These are phyloP conservation scores for Fusarium anthophilum DNA, from an alignment of 2,329 filamentous ascomycete species.

Conservation along the genomic window DNA sequence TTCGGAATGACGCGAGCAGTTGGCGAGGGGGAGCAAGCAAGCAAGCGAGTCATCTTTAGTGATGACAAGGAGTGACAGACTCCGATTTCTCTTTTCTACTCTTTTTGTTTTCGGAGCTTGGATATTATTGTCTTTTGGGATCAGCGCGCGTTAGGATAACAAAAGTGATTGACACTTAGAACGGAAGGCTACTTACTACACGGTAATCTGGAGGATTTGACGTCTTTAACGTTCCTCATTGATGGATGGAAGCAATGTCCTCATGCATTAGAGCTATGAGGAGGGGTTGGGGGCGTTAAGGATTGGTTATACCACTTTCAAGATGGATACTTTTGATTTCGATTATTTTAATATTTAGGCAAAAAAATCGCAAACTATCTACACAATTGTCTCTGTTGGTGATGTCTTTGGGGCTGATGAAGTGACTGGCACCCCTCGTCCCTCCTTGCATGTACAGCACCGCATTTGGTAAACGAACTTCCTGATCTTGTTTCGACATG, in stretches of 20 bases:
- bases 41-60: slow-evolving; percentile 14
- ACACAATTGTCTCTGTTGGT: background rate
- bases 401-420: background rate
- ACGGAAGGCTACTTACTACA: slow-evolving; percentile 43
- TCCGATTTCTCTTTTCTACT: slow-evolving; percentile 10
- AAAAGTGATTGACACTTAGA: slow-evolving; percentile 45
- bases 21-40: slow-evolving; percentile 34
- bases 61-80: slow-evolving; percentile 26
- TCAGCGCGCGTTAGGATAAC: slow-evolving; percentile 39
- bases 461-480: background rate
- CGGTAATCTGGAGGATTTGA: slow-evolving; percentile 42
- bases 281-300: slow-evolving; percentile 33
- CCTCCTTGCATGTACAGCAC: no score
- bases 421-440: background rate
- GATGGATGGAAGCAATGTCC: slow-evolving; percentile 26
- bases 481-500: background rate
- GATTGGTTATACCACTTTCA: slow-evolving; percentile 31
- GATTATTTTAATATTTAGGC: slow-evolving; percentile 32
- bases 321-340: slow-evolving; percentile 26
- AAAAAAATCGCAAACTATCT: slow-evolving; percentile 37
- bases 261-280: slow-evolving; percentile 28
- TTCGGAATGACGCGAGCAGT: slow-evolving; percentile 44
- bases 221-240: slow-evolving; percentile 33
- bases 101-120: slow-evolving; percentile 28
- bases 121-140: slow-evolving; percentile 25